Evolutionary conservation across 2,329 filamentous ascomycete species (phyloP), one percentile per base, ranked within the genome.

Genomic region (Eurotiales sp.): DNA sequence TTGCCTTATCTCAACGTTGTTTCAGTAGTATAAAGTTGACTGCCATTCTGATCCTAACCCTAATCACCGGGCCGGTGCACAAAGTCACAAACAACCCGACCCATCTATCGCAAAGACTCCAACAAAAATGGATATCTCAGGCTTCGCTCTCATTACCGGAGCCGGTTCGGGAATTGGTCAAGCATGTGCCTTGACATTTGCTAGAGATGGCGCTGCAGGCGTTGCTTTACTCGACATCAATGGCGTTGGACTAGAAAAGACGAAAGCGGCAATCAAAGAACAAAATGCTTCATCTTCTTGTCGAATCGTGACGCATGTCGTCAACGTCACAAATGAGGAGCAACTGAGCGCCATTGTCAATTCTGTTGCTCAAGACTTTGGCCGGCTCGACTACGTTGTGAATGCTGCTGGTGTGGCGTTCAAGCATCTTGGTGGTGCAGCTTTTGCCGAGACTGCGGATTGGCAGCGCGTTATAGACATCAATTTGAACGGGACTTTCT

Each of bases 331-430:
- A 2, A 22, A 42, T n/a, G 40, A 42, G 17, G 40, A 27, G 21
- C 40, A 27, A 25, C 21, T 42, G 15, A 27, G 27, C 22, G 3
- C 23, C 11, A 27, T 21, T 25, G n/a, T 42, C 25, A n/a, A 25
- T 3, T 11, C 14, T 10, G 63, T 68, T 1, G 61, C 68, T 0
- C 61, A 62, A 4, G 55, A 57, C 0, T 78, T 79, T 52, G 63
- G 64, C 0, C 73, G 79, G 7, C 60, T 83, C 3, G 80, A 83
- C 58, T 83, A 83, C 59, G 74, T 73, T 0, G 76, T 82, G 6
- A 79, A 78, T 51, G 81, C 79, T 47, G 80, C 80, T 0, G 80
- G 80, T 0, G 71, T 82, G 58, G 61, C 59, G 10, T 62, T 61
- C 53, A 63, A 59, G 41, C 55, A 60, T 51, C n/a, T 45, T 41